phyloP scores from a whole-genome alignment of 1,284 basidiomycete genomes.

The Moesziomyces sp. region DNA sequence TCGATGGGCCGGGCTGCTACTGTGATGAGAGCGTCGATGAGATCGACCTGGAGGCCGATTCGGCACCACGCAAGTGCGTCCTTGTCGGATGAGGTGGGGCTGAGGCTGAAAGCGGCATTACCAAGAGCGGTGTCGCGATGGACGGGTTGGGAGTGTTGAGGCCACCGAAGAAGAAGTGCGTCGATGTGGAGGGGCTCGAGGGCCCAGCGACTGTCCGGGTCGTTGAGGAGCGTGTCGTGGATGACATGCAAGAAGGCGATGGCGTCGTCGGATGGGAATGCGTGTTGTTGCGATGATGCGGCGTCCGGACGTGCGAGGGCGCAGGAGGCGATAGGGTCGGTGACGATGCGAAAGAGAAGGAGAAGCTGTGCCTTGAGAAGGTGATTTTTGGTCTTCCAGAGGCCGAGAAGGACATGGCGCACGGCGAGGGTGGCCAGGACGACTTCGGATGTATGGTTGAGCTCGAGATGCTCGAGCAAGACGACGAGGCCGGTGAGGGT shows the following conservation, averaged over 20 bases:
- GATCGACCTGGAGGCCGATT: conserved; percentile 18
- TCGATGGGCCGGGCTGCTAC: not conserved
- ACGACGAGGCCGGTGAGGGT: conserved; percentile 45
- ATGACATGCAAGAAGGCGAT: conserved; percentile 8
- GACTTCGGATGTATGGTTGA: conserved; percentile 43
- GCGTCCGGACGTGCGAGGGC: conserved; percentile 17
- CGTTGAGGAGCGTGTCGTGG: conserved; percentile 20
- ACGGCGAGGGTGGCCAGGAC: conserved; percentile 18
- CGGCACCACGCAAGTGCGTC: conserved; percentile 29
- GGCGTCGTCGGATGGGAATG: conserved; percentile 7
- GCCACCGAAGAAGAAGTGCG: conserved; percentile 18
- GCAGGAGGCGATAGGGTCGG: conserved; percentile 23
- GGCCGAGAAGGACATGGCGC: conserved; percentile 15
- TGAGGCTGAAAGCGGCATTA: conserved; percentile 23
- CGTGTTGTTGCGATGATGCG: not conserved
- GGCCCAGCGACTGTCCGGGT: conserved; percentile 33
- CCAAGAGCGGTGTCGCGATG: not conserved
- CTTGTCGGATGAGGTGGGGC: conserved; percentile 13
- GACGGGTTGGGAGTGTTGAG: not conserved
- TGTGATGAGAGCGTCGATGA: conserved; percentile 15
- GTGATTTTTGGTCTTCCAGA: conserved; percentile 48
- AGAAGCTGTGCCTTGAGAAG: conserved; percentile 55
- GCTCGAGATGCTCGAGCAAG: conserved; percentile 44
- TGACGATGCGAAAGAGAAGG: conserved; percentile 40
- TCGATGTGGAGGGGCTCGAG: conserved; percentile 28